Evolutionary conservation across 2,329 filamentous ascomycete species (phyloP), one percentile per base, ranked within the genome.

Genomic region (Aureobasidium sp.): DNA sequence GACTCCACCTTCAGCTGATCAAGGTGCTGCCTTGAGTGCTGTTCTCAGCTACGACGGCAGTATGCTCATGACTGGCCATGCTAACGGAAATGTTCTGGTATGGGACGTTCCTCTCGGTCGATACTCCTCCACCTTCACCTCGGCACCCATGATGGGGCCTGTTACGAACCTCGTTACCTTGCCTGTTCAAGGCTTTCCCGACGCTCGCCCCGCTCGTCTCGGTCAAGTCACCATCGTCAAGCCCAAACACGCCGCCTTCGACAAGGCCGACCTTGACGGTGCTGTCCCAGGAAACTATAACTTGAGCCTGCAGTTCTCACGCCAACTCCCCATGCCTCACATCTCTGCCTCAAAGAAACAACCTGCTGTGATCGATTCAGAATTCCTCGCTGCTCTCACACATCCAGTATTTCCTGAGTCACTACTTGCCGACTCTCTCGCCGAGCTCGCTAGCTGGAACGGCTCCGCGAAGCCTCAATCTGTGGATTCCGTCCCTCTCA

Each of bases 21-120:
- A 82, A 25, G 90, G 89, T 13, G 79, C 83, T 13, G 83, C 83
- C 4, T 82, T 85, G 29, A 89, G 88, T 68, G 71, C 96, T 61
- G 82, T 83, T 25, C 75, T 95, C 59, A 92, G 85, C 69, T 92
- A 94, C 73, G 93, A 97, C 72, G 89, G 90, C 30, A 91, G 87
- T 47, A 83, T 81, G 8, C 77, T 97, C 27, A 74, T 96, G 30
- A 91, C 91, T 3, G 92, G 92, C 6, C 92, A 97, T 70, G 78
- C 83, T 21, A 88, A 83, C 67, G 93, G 93, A 55, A 89, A 89
- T 69, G 81, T 97, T 44, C 77, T 90, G 36, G 81, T 82, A 59
- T 97, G 93, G 93, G 90, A 90, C 71, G 81, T 93, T 30, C 85
- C 85, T 41, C 85, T 86, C 66, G 83, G 84, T 63, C 85, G 84